Evolutionary conservation across 2,329 filamentous ascomycete species (phyloP), one percentile per base, ranked within the genome.

Genomic region (Ascomycota sp.): DNA sequence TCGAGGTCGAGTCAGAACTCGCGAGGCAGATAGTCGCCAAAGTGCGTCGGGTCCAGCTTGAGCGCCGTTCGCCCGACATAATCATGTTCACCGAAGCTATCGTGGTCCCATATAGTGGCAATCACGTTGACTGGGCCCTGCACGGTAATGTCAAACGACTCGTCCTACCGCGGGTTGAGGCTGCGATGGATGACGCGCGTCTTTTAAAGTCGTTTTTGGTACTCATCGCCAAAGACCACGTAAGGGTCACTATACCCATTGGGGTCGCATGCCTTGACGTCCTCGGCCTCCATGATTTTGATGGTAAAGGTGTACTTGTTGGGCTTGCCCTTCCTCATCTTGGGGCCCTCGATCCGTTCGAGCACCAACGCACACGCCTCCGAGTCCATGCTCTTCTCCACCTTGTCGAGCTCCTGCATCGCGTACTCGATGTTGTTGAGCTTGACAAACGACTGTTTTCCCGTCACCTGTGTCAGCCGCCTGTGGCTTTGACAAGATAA

Each of bases 1-100:
- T 98, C 89, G 28, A 98, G 67, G 46, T 95, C 86, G 12, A 98
- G 69, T 89, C 89, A 98, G 50, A 93, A 95, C 51, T 98, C 89
- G 37, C 85, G 71, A 11, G 89, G 89, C 40, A 95, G 61, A 47
- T 92, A 98, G 50, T 98, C 89, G 41, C 82, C 76, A 53, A 98
- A 98, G 55, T 94, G 85, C 24, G 81, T 67, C n/a, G 89, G 89
- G 43, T 98, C 89, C n/a, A 98, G 63, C 54, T 98, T 98, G 38
- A 98, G 63, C 13, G 83, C 92, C n/a, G 89, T 95, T 36, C 89
- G 72, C 19, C 89, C 89, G 23, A 95, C 82, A 48, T 92, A 95
- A 46, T 98, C 89, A 47, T 98, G 89, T 46, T 95, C 89, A 31
- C 89, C 89, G 42, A 98, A 75, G 10, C 82, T 83, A 55, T 98